A percentile compares a stretch with the other conserved stretches of the same genome.
Conservation (phyloP, 2,329 filamentous ascomycete species). For the Hypocrella siamensis region DNA sequence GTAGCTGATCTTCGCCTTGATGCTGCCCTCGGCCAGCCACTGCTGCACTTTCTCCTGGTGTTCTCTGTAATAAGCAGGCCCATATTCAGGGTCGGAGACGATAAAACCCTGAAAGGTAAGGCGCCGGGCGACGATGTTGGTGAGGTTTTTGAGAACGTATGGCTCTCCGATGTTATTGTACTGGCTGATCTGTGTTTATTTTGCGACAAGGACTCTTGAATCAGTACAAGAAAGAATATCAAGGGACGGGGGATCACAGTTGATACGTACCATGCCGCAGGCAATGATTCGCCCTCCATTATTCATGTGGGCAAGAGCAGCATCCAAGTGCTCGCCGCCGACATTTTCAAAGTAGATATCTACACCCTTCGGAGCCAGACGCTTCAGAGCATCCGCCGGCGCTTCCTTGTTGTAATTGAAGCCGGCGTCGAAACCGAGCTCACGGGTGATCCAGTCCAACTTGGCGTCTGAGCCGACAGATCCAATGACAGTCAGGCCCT, state of each 20-base stretch:
- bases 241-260: no score
- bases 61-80: constrained; percentile 48
- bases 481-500: constrained; percentile 65
- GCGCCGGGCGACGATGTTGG: constrained; percentile 49
- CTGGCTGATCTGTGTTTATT: constrained; percentile 38
- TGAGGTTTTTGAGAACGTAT: constrained; percentile 48
- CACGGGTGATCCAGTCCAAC: constrained; percentile 44
- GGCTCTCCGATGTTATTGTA: constrained; percentile 49
- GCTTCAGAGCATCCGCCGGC: constrained; percentile 47
- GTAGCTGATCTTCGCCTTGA: constrained; percentile 54
- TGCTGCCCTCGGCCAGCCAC: constrained; percentile 61
- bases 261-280: constrained; percentile 45
- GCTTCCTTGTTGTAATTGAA: constrained; percentile 86
- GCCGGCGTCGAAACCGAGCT: constrained; percentile 40
- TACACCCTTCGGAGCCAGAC: constrained; percentile 61
- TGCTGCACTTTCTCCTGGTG: constrained; percentile 61
- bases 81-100: constrained; percentile 48
- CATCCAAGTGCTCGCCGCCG: constrained; percentile 35
- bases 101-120: constrained; percentile 65
- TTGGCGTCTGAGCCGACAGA: constrained; percentile 70
- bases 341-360: constrained; percentile 50
- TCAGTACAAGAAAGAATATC: not conserved
- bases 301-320: constrained; percentile 33
- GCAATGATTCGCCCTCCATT: constrained; percentile 47
- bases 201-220: not conserved